These are phyloP conservation scores for Letharia columbiana DNA, from an alignment of 495 filamentous ascomycete genomes.

Conservation along the genomic window DNA sequence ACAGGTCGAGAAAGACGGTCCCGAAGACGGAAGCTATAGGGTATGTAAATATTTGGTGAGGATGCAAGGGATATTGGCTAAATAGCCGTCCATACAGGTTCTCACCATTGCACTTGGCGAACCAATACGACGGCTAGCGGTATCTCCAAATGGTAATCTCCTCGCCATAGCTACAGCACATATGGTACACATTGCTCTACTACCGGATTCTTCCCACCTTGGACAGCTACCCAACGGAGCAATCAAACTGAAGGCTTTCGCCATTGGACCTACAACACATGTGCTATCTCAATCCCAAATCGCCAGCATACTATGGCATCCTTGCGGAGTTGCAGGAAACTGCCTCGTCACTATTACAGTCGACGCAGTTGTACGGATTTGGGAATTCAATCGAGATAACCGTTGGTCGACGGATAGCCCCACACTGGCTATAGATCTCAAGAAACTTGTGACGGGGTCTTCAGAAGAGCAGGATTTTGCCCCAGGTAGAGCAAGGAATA, in stretches of 20 bases:
- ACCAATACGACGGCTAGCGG: conserved; percentile 69
- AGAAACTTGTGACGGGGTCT: conserved; percentile 70
- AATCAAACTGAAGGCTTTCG: conserved; percentile 71
- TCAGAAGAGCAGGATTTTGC: conserved; percentile 68
- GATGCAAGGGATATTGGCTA: background rate
- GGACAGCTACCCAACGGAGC: conserved; percentile 46
- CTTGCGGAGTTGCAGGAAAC: conserved; percentile 60
- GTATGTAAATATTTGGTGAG: conserved; percentile 8
- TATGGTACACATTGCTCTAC: conserved; percentile 70
- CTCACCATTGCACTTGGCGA: conserved; percentile 64
- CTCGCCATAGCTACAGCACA: conserved; percentile 76
- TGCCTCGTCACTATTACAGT: conserved; percentile 76
- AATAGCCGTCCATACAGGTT: conserved; percentile 14
- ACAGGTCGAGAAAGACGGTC: conserved; percentile 18
- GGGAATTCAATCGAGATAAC: conserved; percentile 73
- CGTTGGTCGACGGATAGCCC: conserved; percentile 77
- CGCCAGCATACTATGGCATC: conserved; percentile 77
- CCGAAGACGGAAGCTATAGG: conserved; percentile 21
- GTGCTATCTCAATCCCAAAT: conserved; percentile 72
- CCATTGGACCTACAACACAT: conserved; percentile 79
- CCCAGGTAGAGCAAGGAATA: conserved; percentile 59
- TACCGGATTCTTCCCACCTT: conserved; percentile 69
- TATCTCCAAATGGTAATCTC: conserved; percentile 70
- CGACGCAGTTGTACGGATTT: conserved; percentile 76
- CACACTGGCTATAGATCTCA: conserved; percentile 70